These are phyloP conservation scores for Phytopythium aichiense DNA, from an alignment of 352 stramenopile genomes.

Conservation along the genomic window DNA sequence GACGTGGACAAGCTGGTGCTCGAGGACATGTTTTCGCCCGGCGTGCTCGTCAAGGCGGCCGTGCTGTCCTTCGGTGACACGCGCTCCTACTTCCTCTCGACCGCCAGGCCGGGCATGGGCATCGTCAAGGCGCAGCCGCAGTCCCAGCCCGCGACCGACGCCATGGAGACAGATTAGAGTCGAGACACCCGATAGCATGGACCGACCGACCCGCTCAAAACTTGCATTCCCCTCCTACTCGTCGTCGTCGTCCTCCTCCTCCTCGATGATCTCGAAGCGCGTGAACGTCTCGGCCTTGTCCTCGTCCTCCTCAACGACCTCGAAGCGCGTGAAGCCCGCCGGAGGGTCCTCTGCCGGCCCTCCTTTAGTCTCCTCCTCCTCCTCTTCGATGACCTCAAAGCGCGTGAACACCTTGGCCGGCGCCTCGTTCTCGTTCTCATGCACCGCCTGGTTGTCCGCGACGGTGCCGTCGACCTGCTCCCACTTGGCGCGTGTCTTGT, in stretches of 20 bases:
- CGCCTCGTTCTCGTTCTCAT: constrained; percentile 8
- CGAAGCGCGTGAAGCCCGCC: constrained; percentile 49
- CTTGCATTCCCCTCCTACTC: constrained; percentile 1
- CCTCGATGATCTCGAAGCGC: constrained; percentile 64
- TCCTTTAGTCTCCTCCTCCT: constrained; percentile 10
- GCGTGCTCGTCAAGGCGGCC: constrained; percentile 66
- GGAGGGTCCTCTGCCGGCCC: not conserved
- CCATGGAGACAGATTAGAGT: constrained; percentile 46
- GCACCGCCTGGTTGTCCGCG: constrained; percentile 18
- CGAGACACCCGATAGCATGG: not conserved
- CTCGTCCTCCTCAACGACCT: constrained; percentile 57
- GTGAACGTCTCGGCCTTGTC: constrained; percentile 26
- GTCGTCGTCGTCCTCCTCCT: constrained; percentile 37
- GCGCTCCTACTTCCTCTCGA: constrained; percentile 84
- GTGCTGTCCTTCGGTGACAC: constrained; percentile 86
- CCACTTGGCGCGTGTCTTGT: constrained; percentile 67
- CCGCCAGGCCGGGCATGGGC: constrained; percentile 61
- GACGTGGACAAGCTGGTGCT: constrained; percentile 82
- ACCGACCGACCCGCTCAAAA: not conserved
- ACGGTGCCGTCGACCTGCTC: constrained; percentile 53
- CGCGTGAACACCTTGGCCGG: constrained; percentile 31
- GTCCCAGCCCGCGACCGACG: constrained; percentile 21
- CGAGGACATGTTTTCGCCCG: constrained; percentile 68
- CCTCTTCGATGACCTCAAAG: constrained; percentile 53
- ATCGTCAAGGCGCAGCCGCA: constrained; percentile 38